phyloP scores from a whole-genome alignment of 208 protist genomes.

The Acanthamoeba triangularis region DNA sequence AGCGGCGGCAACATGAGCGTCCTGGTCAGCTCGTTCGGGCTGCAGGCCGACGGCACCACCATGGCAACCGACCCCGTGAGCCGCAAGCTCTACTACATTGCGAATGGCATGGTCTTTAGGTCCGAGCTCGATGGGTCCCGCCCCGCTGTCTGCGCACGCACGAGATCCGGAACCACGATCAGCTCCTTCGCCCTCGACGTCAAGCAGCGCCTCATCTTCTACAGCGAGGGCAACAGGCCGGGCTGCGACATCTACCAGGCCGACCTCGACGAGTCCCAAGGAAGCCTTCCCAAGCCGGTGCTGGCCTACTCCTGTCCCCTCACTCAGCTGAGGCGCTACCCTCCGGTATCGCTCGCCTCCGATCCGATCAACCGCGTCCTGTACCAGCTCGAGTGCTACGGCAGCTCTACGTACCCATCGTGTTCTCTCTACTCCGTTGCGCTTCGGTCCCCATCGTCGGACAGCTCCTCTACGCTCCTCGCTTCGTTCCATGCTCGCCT shows the following conservation, averaged over 20 bases:
- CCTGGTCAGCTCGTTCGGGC: not conserved
- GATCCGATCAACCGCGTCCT: not conserved
- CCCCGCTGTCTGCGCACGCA: not conserved
- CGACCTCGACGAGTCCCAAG: not conserved
- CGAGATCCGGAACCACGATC: not conserved
- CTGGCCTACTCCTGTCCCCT: not conserved
- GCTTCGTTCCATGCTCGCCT: not conserved
- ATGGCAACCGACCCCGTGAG: not conserved
- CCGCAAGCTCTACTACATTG: not conserved
- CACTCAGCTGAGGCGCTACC: not conserved
- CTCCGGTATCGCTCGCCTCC: not conserved
- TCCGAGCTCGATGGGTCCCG: not conserved
- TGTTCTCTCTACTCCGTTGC: not conserved
- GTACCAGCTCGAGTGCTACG: not conserved
- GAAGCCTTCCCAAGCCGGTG: not conserved
- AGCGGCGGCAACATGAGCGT: not conserved
- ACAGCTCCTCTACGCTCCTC: not conserved
- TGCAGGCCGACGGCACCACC: not conserved
- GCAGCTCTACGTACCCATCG: not conserved
- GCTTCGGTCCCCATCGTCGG: not conserved
- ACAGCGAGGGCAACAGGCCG: not conserved
- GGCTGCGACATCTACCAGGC: not conserved
- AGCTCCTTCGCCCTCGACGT: not conserved
- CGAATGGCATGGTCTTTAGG: not conserved
- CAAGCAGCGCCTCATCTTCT: constrained; percentile 20